Evolutionary conservation across 2,329 filamentous ascomycete species (phyloP).

Genomic region (Lachnellula occidentalis): DNA sequence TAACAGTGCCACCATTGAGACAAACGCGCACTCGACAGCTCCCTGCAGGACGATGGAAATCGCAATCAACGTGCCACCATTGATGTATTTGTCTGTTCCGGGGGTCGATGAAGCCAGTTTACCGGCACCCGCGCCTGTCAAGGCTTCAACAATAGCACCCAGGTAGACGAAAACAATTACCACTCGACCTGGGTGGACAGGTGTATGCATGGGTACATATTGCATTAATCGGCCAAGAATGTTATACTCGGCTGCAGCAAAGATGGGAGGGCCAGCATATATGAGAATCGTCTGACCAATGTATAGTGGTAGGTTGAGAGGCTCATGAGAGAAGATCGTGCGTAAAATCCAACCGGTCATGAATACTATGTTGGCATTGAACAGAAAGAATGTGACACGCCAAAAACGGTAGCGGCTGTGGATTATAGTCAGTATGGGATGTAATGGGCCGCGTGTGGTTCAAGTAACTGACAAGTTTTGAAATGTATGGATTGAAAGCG

Average conservation of each 20-base stretch:
- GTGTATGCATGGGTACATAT: slow-evolving; percentile 36
- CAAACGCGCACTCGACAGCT: slow-evolving; percentile 28
- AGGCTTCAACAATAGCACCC: slow-evolving; percentile 31
- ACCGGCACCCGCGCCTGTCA: slow-evolving; percentile 31
- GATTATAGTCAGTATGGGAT: too few relatives aligned
- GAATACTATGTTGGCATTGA: slow-evolving; percentile 33
- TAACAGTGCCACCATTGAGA: slow-evolving; percentile 10
- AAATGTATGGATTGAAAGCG: slow-evolving; percentile 28
- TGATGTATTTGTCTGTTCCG: not conserved
- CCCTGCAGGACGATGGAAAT: slow-evolving; percentile 30
- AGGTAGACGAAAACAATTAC: slow-evolving; percentile 34
- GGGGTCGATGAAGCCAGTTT: slow-evolving; percentile 19
- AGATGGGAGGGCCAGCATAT: slow-evolving; percentile 33
- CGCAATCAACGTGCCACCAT: slow-evolving; percentile 27
- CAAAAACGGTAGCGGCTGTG: slow-evolving; percentile 30
- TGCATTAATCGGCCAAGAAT: slow-evolving; percentile 34
- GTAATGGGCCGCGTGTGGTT: not conserved
- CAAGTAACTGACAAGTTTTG: slow-evolving; percentile 31
- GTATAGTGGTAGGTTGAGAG: slow-evolving; percentile 30
- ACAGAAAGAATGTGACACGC: slow-evolving; percentile 34
- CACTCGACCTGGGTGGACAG: slow-evolving; percentile 33
- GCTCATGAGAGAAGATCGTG: slow-evolving; percentile 20
- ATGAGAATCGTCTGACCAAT: slow-evolving; percentile 34
- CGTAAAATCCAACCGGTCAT: slow-evolving; percentile 34
- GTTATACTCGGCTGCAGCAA: slow-evolving; percentile 35